Conservation (phyloP, 2,329 filamentous ascomycete species). For the Neofusicoccum umdonicola region DNA sequence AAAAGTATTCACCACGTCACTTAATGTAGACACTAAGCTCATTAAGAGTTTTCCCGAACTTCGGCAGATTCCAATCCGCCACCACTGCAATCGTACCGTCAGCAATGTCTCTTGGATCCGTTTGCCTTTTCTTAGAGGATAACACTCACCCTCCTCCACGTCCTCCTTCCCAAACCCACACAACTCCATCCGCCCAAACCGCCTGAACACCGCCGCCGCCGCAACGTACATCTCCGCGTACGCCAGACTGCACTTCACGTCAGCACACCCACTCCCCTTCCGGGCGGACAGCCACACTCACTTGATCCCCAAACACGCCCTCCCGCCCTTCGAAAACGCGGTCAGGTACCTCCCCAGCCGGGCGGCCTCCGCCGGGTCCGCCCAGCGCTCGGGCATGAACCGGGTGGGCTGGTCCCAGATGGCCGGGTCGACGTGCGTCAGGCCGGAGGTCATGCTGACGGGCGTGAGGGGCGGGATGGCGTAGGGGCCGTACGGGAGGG, state of each 20-base stretch:
- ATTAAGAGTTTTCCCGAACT: background rate
- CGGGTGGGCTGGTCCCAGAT: background rate
- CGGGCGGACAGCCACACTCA: background rate
- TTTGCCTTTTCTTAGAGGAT: background rate
- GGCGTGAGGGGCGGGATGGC: background rate
- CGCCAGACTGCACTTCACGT: slow-evolving; percentile 13
- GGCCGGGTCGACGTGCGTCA: background rate
- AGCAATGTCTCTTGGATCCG: no score
- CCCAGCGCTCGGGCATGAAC: background rate
- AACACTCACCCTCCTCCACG: background rate
- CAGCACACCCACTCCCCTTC: background rate
- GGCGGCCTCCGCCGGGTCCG: background rate
- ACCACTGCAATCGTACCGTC: background rate
- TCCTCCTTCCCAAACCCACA: background rate
- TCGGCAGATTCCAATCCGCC: background rate
- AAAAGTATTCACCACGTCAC: background rate
- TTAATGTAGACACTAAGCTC: background rate
- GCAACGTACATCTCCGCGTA: slow-evolving; percentile 17
- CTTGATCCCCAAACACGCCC: slow-evolving; percentile 19
- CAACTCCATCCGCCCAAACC: background rate
- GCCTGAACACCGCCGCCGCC: background rate
- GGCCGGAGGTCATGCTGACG: background rate
- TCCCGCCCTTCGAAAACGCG: slow-evolving; percentile 16
- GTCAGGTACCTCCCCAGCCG: slow-evolving; percentile 15
- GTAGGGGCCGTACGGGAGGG: background rate